Conservation (phyloP, 139 green algal species). For the Edaphochlamys debaryana region DNA sequence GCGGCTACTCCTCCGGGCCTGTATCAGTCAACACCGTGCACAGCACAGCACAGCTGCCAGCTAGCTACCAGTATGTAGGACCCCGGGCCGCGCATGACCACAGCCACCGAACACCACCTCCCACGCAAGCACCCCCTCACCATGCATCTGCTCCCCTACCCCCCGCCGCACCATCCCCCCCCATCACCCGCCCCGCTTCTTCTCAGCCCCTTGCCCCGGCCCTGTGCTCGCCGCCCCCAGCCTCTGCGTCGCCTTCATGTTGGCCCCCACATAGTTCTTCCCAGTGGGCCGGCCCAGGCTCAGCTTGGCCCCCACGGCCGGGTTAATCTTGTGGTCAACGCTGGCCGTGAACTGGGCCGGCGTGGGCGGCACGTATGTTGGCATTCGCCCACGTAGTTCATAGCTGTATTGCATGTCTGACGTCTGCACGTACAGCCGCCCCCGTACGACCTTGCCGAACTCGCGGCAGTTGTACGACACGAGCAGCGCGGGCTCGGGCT, state of each 20-base stretch:
- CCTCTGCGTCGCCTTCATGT: slow-evolving; percentile 31
- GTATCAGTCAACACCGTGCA: no score
- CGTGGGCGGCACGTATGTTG: slow-evolving; percentile 58
- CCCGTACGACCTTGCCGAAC: slow-evolving; percentile 63
- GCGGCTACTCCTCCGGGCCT: no score
- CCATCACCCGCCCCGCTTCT: no score
- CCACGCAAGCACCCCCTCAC: no score
- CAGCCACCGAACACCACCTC: no score
- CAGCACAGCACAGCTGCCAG: no score
- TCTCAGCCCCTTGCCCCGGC: no score
- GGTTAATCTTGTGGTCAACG: slow-evolving; percentile 46
- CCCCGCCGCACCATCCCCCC: no score
- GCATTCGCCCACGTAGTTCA: slow-evolving; percentile 60
- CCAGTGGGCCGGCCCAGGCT: slow-evolving; percentile 21
- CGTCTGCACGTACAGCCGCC: slow-evolving; percentile 61
- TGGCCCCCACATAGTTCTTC: slow-evolving; percentile 27
- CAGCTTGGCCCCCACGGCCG: slow-evolving; percentile 33
- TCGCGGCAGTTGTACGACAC: slow-evolving; percentile 65
- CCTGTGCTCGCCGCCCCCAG: no score
- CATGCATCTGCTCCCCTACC: no score
- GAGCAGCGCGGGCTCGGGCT: slow-evolving; percentile 34
- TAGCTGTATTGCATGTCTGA: slow-evolving; percentile 61
- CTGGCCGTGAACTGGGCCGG: slow-evolving; percentile 32
- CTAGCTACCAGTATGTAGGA: no score
- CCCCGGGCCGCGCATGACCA: no score